Conservation (phyloP, 495 filamentous ascomycete genomes). For the Pyronema domesticum region DNA sequence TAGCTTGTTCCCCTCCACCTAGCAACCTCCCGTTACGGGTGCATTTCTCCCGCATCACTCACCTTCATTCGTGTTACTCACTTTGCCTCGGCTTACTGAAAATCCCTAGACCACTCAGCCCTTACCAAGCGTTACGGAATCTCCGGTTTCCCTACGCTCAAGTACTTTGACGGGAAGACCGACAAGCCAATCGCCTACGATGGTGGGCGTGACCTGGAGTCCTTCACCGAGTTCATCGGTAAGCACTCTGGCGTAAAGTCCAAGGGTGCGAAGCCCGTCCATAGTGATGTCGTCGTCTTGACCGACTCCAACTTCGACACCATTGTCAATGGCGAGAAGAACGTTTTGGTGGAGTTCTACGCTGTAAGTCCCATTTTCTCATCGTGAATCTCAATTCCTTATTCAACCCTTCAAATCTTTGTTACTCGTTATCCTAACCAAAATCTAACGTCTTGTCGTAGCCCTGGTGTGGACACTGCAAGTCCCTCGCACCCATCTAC, state of each 20-base stretch:
- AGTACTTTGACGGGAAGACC: constrained; percentile 96
- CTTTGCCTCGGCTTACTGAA: neutral
- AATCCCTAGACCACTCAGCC: constrained; percentile 41
- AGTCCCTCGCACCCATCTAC: constrained; percentile 78
- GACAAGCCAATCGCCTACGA: constrained; percentile 73
- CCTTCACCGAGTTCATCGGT: constrained; percentile 57
- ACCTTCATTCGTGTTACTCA: neutral
- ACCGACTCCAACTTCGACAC: constrained; percentile 58
- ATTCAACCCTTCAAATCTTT: neutral
- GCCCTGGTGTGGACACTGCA: constrained; percentile 60
- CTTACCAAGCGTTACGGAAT: constrained; percentile 74
- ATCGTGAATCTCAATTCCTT: neutral
- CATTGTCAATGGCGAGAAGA: constrained; percentile 61
- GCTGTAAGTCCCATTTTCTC: constrained; percentile 11
- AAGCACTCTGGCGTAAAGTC: constrained; percentile 75
- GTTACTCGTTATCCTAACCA: too few relatives aligned
- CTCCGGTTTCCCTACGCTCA: constrained; percentile 89
- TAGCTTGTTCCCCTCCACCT: too few relatives aligned
- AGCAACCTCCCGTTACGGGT: neutral
- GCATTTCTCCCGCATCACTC: neutral
- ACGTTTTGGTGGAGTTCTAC: constrained; percentile 79
- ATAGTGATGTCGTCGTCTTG: constrained; percentile 61
- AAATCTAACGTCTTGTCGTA: constrained; percentile 1
- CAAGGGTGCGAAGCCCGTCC: constrained; percentile 50
- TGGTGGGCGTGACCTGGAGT: constrained; percentile 74